Base-by-base conservation (phyloP, 164 flowering plant species). In the Berberis thunbergii region DNA sequence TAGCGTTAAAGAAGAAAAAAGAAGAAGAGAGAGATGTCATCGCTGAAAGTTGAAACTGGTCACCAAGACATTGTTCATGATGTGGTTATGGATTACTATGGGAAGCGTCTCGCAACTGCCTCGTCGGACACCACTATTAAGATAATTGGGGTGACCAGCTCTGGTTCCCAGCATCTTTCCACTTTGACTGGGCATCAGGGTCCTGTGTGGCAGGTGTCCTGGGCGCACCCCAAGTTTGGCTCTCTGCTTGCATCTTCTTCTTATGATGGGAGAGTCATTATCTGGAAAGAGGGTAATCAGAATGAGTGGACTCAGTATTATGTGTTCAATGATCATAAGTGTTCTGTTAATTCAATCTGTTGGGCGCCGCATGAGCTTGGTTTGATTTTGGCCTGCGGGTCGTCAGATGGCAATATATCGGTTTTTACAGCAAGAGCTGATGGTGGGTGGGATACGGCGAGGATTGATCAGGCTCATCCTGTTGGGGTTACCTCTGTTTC, bases 281-380 rank as follows among this genome's bases (percentile, higher is more conserved):
- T 78, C n/a, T 78, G 81, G 81, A 78, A 73, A 60, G 81, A 78
- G 54, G 76, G 76, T 5, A 74, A 72, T 54, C 77, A 64, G 52
- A 75, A 78, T 60, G 81, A 76, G 13, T 78, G 81, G 82, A 49
- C 61, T 9, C 79, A 77, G 63, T 72, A 78, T 7, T 78, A 79
- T 63, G 75, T 79, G n/a, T 81, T 81, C 42, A 59, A 43, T 39
- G 85, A 81, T 40, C 85, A 81, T 49, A 79, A 79, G 49, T 57
- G 75, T 7, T 81, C 85, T 4, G 85, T 81, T 65, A 81, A 81
- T 62, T 79, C 85, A 3, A 77, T 81, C 44, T 59, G 75, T 4
- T 81, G 85, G 85, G 85, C 85, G 12, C 82, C 85, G 38, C 83
- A 79, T 56, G 85, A 81, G 41, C 70, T 77, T 7, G 85, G 85